phyloP scores from a whole-genome alignment of 495 filamentous ascomycete species.

The Podospora appendiculata region DNA sequence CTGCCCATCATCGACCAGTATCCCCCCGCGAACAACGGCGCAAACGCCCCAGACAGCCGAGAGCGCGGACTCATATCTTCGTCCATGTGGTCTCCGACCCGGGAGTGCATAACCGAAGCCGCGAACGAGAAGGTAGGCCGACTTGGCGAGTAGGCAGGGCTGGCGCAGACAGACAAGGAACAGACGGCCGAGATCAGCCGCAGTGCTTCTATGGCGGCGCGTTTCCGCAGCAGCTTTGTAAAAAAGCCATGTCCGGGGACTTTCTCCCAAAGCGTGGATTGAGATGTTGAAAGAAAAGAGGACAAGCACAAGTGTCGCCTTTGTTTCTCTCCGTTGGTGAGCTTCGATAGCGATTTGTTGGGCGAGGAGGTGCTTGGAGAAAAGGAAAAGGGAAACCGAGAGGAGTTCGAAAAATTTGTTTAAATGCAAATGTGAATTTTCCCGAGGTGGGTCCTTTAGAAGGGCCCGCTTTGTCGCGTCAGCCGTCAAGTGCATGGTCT shows the following conservation, averaged over 20 bases:
- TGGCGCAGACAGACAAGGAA: slow-evolving; percentile 49
- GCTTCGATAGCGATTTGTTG: slow-evolving; percentile 99
- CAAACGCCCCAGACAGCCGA: slow-evolving; percentile 24
- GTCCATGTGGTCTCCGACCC: slow-evolving; percentile 50
- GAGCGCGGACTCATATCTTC: slow-evolving; percentile 84
- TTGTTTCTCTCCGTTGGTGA: slow-evolving; percentile 76
- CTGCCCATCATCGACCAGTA: slow-evolving; percentile 30
- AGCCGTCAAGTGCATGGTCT: too few relatives aligned
- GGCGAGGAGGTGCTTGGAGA: slow-evolving; percentile 69
- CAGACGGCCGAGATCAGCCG: slow-evolving; percentile 49
- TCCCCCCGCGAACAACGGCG: slow-evolving; percentile 28
- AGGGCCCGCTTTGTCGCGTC: background rate
- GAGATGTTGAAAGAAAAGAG: slow-evolving; percentile 21
- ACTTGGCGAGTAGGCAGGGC: slow-evolving; percentile 34
- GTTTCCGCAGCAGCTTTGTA: slow-evolving; percentile 63
- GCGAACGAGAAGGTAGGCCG: slow-evolving; percentile 7
- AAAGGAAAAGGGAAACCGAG: slow-evolving; percentile 25
- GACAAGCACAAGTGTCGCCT: slow-evolving; percentile 23
- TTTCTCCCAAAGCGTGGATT: slow-evolving; percentile 90
- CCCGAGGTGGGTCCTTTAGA: slow-evolving; percentile 1
- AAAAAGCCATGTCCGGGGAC: slow-evolving; percentile 88
- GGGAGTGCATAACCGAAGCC: slow-evolving; percentile 9
- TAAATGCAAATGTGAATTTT: slow-evolving; percentile 4
- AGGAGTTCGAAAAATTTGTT: slow-evolving; percentile 16
- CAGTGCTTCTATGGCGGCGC: slow-evolving; percentile 98